Percentiles rank a stretch among this genome's conserved stretches.
Conservation (phyloP, 1,284 basidiomycete species). For the Phylloporus sp. region DNA sequence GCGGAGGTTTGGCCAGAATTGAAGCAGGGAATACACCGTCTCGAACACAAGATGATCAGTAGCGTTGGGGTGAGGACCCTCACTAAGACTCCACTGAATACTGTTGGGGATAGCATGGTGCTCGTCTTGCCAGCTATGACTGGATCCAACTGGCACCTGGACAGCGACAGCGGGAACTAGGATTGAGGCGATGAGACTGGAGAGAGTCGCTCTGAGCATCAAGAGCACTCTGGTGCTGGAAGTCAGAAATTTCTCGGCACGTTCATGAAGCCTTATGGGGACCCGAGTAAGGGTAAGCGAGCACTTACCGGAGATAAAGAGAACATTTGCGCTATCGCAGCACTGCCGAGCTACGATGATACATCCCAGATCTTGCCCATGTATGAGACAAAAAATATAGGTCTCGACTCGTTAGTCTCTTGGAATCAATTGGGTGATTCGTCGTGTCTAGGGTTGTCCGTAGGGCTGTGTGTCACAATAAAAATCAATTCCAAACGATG, state of each 20-base stretch:
- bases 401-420: too few species aligned
- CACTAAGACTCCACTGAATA: constrained; percentile 24
- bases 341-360: too few species aligned
- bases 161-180: not conserved
- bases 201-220: not conserved
- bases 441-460: too few species aligned
- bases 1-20: constrained; percentile 3
- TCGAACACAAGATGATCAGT: constrained; percentile 8
- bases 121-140: not conserved
- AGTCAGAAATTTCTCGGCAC: not conserved
- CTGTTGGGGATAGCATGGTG: not conserved
- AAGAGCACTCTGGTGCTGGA: not conserved
- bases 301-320: too few species aligned
- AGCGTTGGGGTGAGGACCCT: not conserved
- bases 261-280: not conserved
- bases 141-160: not conserved
- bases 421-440: too few species aligned
- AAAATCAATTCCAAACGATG: too few species aligned
- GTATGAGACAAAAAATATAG: too few species aligned
- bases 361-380: too few species aligned
- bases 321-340: too few species aligned
- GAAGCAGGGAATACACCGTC: constrained; percentile 7
- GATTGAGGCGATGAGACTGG: not conserved
- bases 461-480: too few species aligned
- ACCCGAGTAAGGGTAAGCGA: too few species aligned